Evolutionary conservation across 768 basidiomycete genomes (phyloP).

Genomic region (Amanita exitialis): DNA sequence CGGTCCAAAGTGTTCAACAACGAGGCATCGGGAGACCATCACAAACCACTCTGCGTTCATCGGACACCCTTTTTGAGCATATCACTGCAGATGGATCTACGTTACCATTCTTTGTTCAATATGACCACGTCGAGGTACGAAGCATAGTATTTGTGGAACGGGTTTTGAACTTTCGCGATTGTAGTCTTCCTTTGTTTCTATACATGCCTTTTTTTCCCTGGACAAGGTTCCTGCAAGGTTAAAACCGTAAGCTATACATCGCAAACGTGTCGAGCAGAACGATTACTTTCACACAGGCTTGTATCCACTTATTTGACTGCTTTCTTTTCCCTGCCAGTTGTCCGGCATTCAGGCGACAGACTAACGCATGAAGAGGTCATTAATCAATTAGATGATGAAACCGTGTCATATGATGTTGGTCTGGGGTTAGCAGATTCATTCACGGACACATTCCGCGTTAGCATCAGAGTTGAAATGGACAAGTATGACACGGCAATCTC

Average conservation of each 20-base stretch:
- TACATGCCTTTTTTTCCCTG: slow-evolving; percentile 75
- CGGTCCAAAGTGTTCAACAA: slow-evolving; percentile 57
- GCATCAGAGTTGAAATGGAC: slow-evolving; percentile 75
- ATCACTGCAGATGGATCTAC: slow-evolving; percentile 57
- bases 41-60: slow-evolving; percentile 15
- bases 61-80: slow-evolving; percentile 44
- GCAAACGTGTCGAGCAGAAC: background rate
- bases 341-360: slow-evolving; percentile 52
- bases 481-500: slow-evolving; percentile 74
- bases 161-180: slow-evolving; percentile 4
- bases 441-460: slow-evolving; percentile 63
- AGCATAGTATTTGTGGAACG: background rate
- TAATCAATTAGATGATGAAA: slow-evolving; percentile 82
- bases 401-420: slow-evolving; percentile 73
- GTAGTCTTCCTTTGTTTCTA: slow-evolving; percentile 86
- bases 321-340: slow-evolving; percentile 86
- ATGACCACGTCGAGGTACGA: slow-evolving; percentile 80
- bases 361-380: slow-evolving; percentile 86
- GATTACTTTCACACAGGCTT: slow-evolving; percentile 34
- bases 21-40: slow-evolving; percentile 35
- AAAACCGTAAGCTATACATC: slow-evolving; percentile 47
- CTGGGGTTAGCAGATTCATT: slow-evolving; percentile 61
- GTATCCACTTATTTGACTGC: slow-evolving; percentile 69
- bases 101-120: slow-evolving; percentile 86
- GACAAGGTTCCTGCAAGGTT: slow-evolving; percentile 61